Conservation (phyloP, 257 asterid species). For the Solanum infundibuliforme region DNA sequence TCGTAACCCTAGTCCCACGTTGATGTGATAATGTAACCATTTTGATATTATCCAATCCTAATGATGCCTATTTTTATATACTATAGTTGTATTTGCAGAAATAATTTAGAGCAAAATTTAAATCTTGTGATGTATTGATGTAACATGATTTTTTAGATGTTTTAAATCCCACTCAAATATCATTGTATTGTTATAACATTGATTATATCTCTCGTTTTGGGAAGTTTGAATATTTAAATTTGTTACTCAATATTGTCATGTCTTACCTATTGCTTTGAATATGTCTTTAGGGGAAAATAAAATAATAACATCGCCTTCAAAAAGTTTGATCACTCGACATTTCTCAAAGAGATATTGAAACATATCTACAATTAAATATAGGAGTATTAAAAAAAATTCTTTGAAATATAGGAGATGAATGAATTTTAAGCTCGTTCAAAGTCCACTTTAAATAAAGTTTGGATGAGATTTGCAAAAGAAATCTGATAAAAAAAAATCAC, state of each 20-base stretch:
- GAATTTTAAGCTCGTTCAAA: background rate
- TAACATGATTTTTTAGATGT: background rate
- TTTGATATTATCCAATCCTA: background rate
- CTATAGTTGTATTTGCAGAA: background rate
- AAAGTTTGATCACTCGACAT: background rate
- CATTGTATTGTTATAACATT: background rate
- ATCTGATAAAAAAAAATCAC: background rate
- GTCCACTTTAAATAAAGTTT: background rate
- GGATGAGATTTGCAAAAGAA: background rate
- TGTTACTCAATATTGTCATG: background rate
- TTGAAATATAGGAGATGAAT: background rate
- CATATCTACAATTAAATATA: background rate
- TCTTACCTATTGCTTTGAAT: background rate
- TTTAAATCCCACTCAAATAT: background rate
- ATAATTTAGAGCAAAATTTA: background rate
- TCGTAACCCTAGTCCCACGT: background rate
- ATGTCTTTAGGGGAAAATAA: background rate
- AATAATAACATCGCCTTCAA: background rate
- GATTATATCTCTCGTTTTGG: background rate
- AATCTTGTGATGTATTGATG: background rate
- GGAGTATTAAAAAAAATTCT: background rate
- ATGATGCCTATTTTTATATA: background rate
- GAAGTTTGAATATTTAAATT: background rate
- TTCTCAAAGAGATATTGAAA: too few relatives aligned
- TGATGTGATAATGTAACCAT: background rate